Base-by-base conservation (phyloP, 2,329 filamentous ascomycete genomes). In the Teratosphaeria viscida region DNA sequence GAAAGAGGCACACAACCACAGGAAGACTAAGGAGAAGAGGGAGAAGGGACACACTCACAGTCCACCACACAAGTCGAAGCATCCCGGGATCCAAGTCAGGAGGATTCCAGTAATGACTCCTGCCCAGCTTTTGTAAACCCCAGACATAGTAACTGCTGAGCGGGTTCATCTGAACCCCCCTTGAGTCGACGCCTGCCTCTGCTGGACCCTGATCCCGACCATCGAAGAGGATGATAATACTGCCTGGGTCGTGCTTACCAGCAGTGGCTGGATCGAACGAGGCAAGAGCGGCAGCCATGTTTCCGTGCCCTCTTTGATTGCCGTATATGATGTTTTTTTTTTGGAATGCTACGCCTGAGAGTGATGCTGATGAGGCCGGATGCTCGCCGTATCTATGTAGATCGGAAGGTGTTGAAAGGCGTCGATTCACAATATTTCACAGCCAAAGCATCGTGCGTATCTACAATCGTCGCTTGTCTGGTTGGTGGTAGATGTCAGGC, bases 141-240 rank as follows among this genome's bases (percentile, higher is more conserved):
- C 64, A 59, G 1, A 70, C 61, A 54, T 66, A 69, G 61, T 66
- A 68, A 10, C 59, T 63, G 29, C 69, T 67, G 49, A 64, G 66
- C 3, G 52, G 57, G 11, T 65, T 63, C 57, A 68, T 60, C 52
- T 69, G 34, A 7, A 37, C 12, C 2, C 34, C 55, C 6, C 43
- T 56, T 11, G 43, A 16, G 11, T 49, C 60, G 60, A 70, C 68
- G 11, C 69, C 62, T 10, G 32, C 62, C 61, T 19, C 62, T 57
- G 26, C 62, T 19, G 39, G 39, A 19, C 32, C 26, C 23, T 53
- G 52, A 65, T 47, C 63, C 53, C 70, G 63, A 60, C 67, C 64
- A 60, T 72, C 70, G 64, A 68, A 72, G 59, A 71, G 68, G 53
- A 72, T 68, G 27, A 68, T 62, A 29, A 72, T 62, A 34, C 64